phyloP scores from a whole-genome alignment of 768 basidiomycete genomes.

The Leccinum imitatum region DNA sequence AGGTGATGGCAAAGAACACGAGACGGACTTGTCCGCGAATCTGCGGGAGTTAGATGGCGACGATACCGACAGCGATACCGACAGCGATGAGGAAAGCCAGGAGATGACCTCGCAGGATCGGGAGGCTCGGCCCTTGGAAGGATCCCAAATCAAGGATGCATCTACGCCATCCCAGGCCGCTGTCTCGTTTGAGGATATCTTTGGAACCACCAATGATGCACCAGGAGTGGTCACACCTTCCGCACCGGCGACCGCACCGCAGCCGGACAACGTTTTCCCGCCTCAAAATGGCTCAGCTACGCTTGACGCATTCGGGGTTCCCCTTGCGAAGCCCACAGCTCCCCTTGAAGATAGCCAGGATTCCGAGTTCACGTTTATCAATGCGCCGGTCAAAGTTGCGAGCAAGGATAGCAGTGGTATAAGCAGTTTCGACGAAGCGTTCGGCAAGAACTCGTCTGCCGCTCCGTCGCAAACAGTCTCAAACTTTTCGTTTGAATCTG shows the following conservation, averaged over 20 bases:
- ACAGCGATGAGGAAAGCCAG: slow-evolving; percentile 47
- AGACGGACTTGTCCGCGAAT: slow-evolving; percentile 53
- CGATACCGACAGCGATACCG: slow-evolving; percentile 54
- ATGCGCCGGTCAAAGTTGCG: slow-evolving; percentile 10
- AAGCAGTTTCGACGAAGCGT: slow-evolving; percentile 74
- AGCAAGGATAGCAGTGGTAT: slow-evolving; percentile 31
- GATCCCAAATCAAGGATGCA: slow-evolving; percentile 15
- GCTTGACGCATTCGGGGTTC: slow-evolving; percentile 44
- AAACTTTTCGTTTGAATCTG: slow-evolving; percentile 63
- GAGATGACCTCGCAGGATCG: slow-evolving; percentile 21
- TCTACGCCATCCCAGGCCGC: slow-evolving; percentile 5
- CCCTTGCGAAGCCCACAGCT: slow-evolving; percentile 18
- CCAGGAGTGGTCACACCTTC: slow-evolving; percentile 22
- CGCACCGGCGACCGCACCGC: slow-evolving; percentile 14
- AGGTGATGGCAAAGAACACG: slow-evolving; percentile 33
- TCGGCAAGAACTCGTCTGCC: slow-evolving; percentile 52
- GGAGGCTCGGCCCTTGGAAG: slow-evolving; percentile 21
- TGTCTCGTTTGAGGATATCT: slow-evolving; percentile 57
- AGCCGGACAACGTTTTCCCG: slow-evolving; percentile 18
- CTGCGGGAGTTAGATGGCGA: slow-evolving; percentile 59
- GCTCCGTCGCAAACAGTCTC: slow-evolving; percentile 33
- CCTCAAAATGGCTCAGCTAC: slow-evolving; percentile 18
- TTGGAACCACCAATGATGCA: slow-evolving; percentile 37
- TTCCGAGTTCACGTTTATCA: slow-evolving; percentile 22
- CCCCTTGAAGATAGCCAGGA: slow-evolving; percentile 23